phyloP scores from a whole-genome alignment of 495 filamentous ascomycete genomes.

The Penicillium tannophilum region DNA sequence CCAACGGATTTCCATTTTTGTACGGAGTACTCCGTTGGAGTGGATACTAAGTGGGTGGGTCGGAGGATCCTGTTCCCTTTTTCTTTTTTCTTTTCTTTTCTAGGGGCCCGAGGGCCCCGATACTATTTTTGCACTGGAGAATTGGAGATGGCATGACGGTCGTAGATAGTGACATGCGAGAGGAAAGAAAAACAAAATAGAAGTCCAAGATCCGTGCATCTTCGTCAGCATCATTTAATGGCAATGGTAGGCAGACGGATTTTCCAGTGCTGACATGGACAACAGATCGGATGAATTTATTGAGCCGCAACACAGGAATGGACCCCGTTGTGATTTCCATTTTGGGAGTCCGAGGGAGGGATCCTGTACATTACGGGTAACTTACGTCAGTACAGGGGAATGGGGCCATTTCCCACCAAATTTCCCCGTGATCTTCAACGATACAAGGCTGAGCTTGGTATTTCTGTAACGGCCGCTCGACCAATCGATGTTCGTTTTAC shows the following conservation, averaged over 20 bases:
- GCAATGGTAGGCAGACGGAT: background rate
- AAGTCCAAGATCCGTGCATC: background rate
- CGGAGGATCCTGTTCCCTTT: background rate
- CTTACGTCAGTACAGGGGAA: background rate
- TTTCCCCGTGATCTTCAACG: background rate
- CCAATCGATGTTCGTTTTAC: slow-evolving; percentile 23
- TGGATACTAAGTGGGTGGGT: background rate
- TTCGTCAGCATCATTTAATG: too few species aligned
- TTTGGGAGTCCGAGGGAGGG: slow-evolving; percentile 18
- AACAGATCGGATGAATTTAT: slow-evolving; percentile 2
- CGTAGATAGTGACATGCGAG: background rate
- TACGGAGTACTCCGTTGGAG: background rate
- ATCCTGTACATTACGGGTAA: slow-evolving; percentile 11
- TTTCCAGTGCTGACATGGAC: background rate
- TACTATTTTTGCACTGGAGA: background rate
- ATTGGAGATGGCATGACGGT: background rate
- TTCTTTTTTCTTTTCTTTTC: background rate
- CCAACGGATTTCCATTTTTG: background rate
- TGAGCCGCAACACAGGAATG: slow-evolving; percentile 3
- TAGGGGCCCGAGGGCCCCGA: background rate
- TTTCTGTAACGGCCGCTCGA: background rate
- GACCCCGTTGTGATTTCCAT: slow-evolving; percentile 19
- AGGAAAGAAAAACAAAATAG: background rate
- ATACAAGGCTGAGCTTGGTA: slow-evolving; percentile 1
- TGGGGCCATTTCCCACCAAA: slow-evolving; percentile 1